Base-by-base conservation (phyloP, 2,329 filamentous ascomycete genomes). In the Sporothrix pallida region DNA sequence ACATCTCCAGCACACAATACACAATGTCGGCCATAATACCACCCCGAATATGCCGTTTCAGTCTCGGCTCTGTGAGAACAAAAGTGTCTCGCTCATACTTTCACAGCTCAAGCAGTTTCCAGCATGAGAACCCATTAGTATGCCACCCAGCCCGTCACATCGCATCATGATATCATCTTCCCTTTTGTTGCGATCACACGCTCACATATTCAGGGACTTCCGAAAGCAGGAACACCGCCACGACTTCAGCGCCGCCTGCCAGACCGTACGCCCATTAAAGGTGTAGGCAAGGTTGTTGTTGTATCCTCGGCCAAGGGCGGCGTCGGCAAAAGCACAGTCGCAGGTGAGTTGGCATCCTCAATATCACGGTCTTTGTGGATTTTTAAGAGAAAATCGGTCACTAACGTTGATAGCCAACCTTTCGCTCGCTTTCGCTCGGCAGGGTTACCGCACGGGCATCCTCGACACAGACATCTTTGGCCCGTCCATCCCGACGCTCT, bases 391-490 rank as follows among this genome's bases (percentile, higher is more conserved):
- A 26, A 44, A 67, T 3, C 23, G 9, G 31, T 37, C 31, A 50
- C 13, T 48, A 8, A 65, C 5, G n/a, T 3, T 23, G 2, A 15
- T 54, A 76, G 89, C 89, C 65, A 99, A 99, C 79, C 86, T 99
- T 31, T 93, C 96, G 0, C 86, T 99, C 0, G 90, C 95, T 5
- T 93, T 97, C 80, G 94, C 95, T 2, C 90, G 92, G 58, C 89
- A 90, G 73, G 95, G 95, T 17, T 89, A 95, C 76, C 89, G 93
- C 72, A 89, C 92, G 2, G 96, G 96, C 2, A 95, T 99, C 75
- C 86, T 99, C 20, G 96, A 99, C 80, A 94, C 95, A 0, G 96
- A 99, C 81, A 97, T 99, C 79, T 99, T 98, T 81, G 96, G 96
- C 0, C 96, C 96, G 0, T 97, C 94, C 0, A 93, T 99, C 75